These are phyloP conservation scores for Beauveria sp. DNA, from an alignment of 2,329 filamentous ascomycete species.

Conservation along the genomic window DNA sequence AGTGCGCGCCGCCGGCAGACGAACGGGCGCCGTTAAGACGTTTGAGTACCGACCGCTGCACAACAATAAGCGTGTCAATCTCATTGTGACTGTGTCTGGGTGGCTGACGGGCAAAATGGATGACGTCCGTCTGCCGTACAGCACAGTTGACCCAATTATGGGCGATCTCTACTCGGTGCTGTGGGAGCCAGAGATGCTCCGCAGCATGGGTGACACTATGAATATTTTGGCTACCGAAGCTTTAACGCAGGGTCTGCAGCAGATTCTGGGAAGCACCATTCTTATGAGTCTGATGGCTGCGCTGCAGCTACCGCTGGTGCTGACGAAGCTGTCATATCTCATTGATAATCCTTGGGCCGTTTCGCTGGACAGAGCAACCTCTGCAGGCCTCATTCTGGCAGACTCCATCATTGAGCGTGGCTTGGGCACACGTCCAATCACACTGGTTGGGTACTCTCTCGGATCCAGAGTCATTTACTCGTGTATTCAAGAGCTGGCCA, in stretches of 20 bases:
- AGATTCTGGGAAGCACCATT: constrained; percentile 86
- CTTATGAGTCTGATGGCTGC: constrained; percentile 86
- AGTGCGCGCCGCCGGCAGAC: constrained; percentile 72
- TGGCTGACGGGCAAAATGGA: constrained; percentile 99
- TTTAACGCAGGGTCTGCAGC: constrained; percentile 90
- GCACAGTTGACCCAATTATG: constrained; percentile 95
- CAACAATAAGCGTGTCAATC: constrained; percentile 95
- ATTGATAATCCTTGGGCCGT: constrained; percentile 99
- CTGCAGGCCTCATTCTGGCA: constrained; percentile 84
- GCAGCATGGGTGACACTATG: constrained; percentile 96
- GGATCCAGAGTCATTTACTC: constrained; percentile 89
- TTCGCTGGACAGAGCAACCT: constrained; percentile 83
- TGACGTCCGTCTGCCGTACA: constrained; percentile 90
- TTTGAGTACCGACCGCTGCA: constrained; percentile 95
- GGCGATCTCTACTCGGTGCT: constrained; percentile 94
- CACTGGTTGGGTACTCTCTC: constrained; percentile 88
- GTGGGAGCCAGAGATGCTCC: constrained; percentile 98
- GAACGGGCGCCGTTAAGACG: constrained; percentile 87
- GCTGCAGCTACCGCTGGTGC: constrained; percentile 80
- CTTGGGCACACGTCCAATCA: constrained; percentile 83
- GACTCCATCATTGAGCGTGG: constrained; percentile 91
- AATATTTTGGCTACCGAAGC: constrained; percentile 98
- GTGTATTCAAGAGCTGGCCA: constrained; percentile 78
- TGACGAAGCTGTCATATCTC: constrained; percentile 90
- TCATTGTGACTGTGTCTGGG: constrained; percentile 89